Evolutionary conservation across 352 stramenopile species (phyloP).

Genomic region (Hyaloperonospora arabidopsidis): DNA sequence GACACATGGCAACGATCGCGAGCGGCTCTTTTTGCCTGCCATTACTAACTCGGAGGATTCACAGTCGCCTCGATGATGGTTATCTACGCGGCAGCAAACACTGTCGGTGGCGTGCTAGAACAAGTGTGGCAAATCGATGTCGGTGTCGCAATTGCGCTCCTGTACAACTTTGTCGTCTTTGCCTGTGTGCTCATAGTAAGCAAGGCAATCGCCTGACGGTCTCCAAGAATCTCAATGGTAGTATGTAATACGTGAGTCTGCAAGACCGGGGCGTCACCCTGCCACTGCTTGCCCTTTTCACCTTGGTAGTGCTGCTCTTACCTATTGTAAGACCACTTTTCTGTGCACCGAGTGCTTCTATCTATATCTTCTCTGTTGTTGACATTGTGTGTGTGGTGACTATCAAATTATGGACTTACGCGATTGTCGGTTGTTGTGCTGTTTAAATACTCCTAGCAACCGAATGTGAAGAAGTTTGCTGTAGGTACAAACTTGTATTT

Average conservation of each 20-base stretch:
- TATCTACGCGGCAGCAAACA: constrained; percentile 55
- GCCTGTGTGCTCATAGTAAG: constrained; percentile 40
- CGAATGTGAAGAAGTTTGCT: constrained; percentile 72
- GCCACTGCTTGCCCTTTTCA: constrained; percentile 60
- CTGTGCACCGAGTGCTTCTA: too few species aligned
- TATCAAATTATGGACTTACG: too few species aligned
- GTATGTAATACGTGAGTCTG: constrained; percentile 57
- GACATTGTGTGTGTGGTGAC: too few species aligned
- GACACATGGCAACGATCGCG: constrained; percentile 30
- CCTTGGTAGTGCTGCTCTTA: constrained; percentile 47
- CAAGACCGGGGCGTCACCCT: constrained; percentile 47
- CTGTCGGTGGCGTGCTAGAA: constrained; percentile 50
- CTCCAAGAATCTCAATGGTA: constrained; percentile 42
- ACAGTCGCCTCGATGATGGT: constrained; percentile 40
- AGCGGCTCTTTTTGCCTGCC: constrained; percentile 52
- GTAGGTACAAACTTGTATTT: constrained; percentile 75
- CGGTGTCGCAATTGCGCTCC: constrained; percentile 55
- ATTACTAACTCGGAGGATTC: constrained; percentile 67
- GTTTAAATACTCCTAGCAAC: constrained; percentile 30
- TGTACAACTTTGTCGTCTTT: constrained; percentile 71
- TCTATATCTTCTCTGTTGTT: too few species aligned
- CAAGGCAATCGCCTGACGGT: constrained; percentile 39
- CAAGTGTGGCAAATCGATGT: constrained; percentile 70
- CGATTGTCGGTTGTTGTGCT: too few species aligned
- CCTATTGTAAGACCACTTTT: constrained; percentile 53